Conservation (phyloP, 2,329 filamentous ascomycete species). For the Ophiostoma himal-ulmi region DNA sequence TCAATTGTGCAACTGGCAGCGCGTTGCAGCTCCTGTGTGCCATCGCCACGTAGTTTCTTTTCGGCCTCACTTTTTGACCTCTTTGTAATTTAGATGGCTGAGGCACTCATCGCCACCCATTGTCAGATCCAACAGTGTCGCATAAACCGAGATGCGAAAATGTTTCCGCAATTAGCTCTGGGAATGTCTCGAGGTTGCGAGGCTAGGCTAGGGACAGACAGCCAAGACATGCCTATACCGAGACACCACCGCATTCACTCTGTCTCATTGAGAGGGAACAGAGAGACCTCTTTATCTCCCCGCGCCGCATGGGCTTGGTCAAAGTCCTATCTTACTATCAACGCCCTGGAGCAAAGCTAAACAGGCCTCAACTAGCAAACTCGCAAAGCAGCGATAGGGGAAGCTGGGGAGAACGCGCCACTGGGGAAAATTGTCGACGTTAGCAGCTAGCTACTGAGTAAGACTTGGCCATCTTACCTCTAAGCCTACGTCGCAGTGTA, state of each 20-base stretch:
- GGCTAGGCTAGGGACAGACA: neutral
- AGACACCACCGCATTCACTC: constrained; percentile 7
- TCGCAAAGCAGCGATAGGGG: neutral
- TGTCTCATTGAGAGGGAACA: neutral
- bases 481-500: constrained; percentile 6
- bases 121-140: neutral
- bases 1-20: neutral
- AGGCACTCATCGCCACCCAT: neutral
- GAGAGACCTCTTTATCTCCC: neutral
- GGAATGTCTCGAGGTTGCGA: neutral
- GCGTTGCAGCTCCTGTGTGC: neutral
- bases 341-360: neutral
- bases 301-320: neutral
- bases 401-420: constrained; percentile 1
- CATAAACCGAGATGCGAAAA: neutral
- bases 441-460: too few relatives aligned
- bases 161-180: neutral
- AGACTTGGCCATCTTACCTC: neutral
- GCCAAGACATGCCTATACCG: neutral
- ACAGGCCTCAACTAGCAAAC: neutral
- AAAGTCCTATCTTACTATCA: neutral
- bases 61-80: neutral
- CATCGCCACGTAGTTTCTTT: neutral
- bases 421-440: neutral
- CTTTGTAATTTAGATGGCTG: neutral